Evolutionary conservation across 805 yeast genomes (phyloP).

Genomic region (Candida hungchunana): DNA sequence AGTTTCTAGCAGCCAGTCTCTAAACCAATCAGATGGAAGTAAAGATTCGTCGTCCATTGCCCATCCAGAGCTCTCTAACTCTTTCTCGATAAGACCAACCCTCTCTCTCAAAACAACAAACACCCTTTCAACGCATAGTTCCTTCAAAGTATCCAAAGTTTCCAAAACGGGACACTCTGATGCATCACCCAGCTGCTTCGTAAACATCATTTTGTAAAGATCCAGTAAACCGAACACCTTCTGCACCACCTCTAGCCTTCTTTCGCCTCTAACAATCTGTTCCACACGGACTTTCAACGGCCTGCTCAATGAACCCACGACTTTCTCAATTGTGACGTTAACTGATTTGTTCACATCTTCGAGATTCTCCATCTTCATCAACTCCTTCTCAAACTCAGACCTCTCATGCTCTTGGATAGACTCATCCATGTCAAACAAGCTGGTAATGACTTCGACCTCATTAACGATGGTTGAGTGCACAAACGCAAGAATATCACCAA

Average conservation of each 20-base stretch:
- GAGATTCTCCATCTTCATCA: conserved; percentile 17
- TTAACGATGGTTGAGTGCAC: conserved; percentile 82
- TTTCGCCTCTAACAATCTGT: conserved; percentile 62
- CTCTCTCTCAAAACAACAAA: conserved; percentile 37
- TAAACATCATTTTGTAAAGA: conserved; percentile 67
- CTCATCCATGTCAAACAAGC: conserved; percentile 48
- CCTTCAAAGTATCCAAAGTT: conserved; percentile 31
- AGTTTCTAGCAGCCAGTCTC: conserved; percentile 58
- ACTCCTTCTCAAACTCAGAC: conserved; percentile 31
- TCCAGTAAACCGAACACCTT: conserved; percentile 60
- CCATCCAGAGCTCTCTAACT: conserved; percentile 27
- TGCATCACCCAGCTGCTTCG: conserved; percentile 23
- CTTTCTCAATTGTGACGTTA: conserved; percentile 40
- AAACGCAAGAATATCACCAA: conserved; percentile 87
- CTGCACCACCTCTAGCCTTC: conserved; percentile 48
- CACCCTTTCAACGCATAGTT: conserved; percentile 35
- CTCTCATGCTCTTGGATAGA: conserved; percentile 17
- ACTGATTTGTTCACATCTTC: conserved; percentile 17
- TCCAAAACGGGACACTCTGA: conserved; percentile 21
- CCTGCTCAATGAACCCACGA: conserved; percentile 50
- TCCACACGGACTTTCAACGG: conserved; percentile 64
- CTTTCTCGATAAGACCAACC: conserved; percentile 21
- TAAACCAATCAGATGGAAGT: conserved; percentile 81
- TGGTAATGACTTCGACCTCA: conserved; percentile 72
- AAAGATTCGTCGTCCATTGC: conserved; percentile 45